Base-by-base conservation (phyloP, 345 rosid genomes). In the Syzygium oleosum region DNA sequence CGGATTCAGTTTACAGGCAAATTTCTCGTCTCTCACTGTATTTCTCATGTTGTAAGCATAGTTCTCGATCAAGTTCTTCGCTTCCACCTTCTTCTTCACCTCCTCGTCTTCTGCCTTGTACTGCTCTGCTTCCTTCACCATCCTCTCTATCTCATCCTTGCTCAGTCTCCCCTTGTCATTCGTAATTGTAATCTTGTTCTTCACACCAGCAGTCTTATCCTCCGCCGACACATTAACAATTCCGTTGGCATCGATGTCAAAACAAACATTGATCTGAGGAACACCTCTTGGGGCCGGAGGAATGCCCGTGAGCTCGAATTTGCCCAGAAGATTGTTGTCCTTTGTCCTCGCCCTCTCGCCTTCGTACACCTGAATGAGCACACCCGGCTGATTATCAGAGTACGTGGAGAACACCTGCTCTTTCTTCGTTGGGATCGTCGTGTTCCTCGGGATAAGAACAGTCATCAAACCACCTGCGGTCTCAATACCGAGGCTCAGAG, bases 21-120 rank as follows among this genome's bases (percentile, higher is more conserved):
- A 51, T 52, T 88, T 88, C 65, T 88, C 90, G 2, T 88, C 90
- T 19, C 29, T 88, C 41, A 86, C 88, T 0, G 88, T 86, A 51
- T 88, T 88, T 58, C 88, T 80, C 90, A 88, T 88, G 51, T 63
- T 88, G n/a, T 83, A 88, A 5, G 88, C 90, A 25, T 88, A 88
- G 49, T 80, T 88, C 88, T 86, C 90, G 8, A 88, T 29, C 11
- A 83, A 49, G 84, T 88, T 88, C 90, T 88, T 88, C 2, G 88
- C 88, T 16, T 88, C 90, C 19, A 88, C 90, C 49, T 86, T 88
- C 88, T 86, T 88, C 88, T 88, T 88, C n/a, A 86, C 90, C 84
- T 86, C 86, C 88, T 88, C 90, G 27, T 88, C 88, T 43, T 86
- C 90, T 3, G 84, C 63, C 88, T 79, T 88, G 52, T 88, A 88